phyloP scores from a whole-genome alignment of 2,329 filamentous ascomycete species.

The Botrytis fabae region DNA sequence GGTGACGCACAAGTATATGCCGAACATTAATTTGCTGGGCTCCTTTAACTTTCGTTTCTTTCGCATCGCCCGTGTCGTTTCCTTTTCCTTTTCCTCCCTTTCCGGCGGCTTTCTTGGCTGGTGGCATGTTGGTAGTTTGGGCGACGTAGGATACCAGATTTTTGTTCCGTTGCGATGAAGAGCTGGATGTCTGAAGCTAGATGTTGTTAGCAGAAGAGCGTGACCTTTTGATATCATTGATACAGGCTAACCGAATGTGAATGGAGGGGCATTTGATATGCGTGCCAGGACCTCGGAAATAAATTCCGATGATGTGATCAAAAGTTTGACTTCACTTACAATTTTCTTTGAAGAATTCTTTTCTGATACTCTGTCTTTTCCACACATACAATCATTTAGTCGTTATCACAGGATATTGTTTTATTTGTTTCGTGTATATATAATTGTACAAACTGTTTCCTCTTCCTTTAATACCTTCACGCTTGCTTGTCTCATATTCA shows the following conservation, averaged over 20 bases:
- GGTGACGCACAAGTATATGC: constrained; percentile 54
- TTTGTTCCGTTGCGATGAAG: background rate
- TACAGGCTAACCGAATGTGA: background rate
- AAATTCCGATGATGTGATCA: background rate
- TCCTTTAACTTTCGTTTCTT: constrained; percentile 53
- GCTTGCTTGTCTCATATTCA: background rate
- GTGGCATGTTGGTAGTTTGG: constrained; percentile 31
- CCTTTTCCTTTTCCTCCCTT: constrained; percentile 38
- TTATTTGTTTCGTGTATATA: background rate
- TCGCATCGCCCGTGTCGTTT: constrained; percentile 44
- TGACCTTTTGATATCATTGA: background rate
- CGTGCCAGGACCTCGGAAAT: background rate
- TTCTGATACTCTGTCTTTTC: background rate
- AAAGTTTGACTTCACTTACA: constrained; percentile 2
- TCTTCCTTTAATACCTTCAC: background rate
- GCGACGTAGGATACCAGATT: background rate
- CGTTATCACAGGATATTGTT: too few species aligned
- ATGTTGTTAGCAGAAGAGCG: background rate
- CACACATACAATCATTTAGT: background rate
- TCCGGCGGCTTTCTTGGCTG: constrained; percentile 37
- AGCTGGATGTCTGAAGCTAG: background rate
- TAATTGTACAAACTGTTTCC: background rate
- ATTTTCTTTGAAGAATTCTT: background rate
- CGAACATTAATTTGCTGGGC: constrained; percentile 71
- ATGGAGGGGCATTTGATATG: constrained; percentile 12